Evolutionary conservation across 2,329 filamentous ascomycete species (phyloP).

Genomic region (Phaeosphaeria sp.): DNA sequence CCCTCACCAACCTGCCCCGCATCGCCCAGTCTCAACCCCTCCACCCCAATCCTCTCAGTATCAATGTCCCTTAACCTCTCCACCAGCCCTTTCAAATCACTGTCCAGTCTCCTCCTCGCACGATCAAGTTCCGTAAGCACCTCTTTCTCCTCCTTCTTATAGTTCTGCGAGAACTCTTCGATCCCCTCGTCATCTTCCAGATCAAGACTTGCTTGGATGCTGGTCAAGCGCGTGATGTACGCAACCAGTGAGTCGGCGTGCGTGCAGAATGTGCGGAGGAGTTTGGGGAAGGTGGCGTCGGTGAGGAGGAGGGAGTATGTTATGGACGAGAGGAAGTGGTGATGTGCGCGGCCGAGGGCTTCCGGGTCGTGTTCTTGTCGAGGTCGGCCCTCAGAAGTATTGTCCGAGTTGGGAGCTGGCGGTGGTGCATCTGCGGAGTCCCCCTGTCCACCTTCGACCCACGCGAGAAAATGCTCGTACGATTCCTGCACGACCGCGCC

Average conservation of each 20-base stretch:
- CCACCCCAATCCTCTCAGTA: conserved; percentile 50
- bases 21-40: conserved; percentile 18
- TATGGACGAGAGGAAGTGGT: conserved; percentile 75
- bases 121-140: conserved; percentile 69
- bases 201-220: conserved; percentile 78
- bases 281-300: conserved; percentile 66
- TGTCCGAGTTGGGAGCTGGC: background rate
- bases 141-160: conserved; percentile 74
- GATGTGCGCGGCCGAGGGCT: conserved; percentile 80
- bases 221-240: conserved; percentile 76
- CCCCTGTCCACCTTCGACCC: conserved; percentile 62
- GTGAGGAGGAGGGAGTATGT: conserved; percentile 71
- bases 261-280: conserved; percentile 70
- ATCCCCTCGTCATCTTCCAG: conserved; percentile 84
- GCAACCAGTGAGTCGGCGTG: conserved; percentile 84
- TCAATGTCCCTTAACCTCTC: conserved; percentile 68
- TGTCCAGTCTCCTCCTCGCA: conserved; percentile 70
- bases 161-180: conserved; percentile 59
- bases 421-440: conserved; percentile 3
- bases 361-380: conserved; percentile 76
- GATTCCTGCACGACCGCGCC: conserved; percentile 83
- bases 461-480: conserved; percentile 79
- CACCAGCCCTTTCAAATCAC: conserved; percentile 68
- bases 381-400: background rate
- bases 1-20: conserved; percentile 45